Percentiles rank a stretch among this genome's conserved stretches.
Evolutionary conservation across 768 basidiomycete species (phyloP).

Genomic region (Porpolomopsis calyptriformis): DNA sequence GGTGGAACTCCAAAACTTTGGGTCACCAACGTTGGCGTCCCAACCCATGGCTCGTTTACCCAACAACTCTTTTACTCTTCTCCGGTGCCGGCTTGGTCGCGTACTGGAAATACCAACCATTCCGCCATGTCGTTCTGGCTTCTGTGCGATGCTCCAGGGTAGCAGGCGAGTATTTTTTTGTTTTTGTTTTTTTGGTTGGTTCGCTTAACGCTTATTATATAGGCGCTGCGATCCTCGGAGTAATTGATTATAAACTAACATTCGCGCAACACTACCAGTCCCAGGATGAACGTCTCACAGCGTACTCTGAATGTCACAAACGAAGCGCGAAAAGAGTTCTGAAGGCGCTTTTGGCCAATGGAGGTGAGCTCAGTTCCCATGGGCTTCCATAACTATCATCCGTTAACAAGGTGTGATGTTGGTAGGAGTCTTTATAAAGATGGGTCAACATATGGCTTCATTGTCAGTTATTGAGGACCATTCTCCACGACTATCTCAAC

Average conservation of each 20-base stretch:
- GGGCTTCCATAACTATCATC: background rate
- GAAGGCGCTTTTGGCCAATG: conserved; percentile 78
- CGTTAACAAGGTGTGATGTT: conserved; percentile 5
- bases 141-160: conserved; percentile 70
- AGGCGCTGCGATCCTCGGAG: conserved; percentile 55
- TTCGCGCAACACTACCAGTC: conserved; percentile 44
- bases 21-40: background rate
- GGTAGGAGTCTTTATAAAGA: conserved; percentile 72
- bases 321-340: conserved; percentile 74
- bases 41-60: conserved; percentile 28
- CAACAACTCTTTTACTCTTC: conserved; percentile 26
- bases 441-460: conserved; percentile 81
- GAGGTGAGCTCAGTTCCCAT: conserved; percentile 38
- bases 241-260: conserved; percentile 63
- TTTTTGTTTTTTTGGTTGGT: conserved; percentile 18
- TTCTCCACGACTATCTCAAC: background rate
- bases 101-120: conserved; percentile 62
- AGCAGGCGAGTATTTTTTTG: conserved; percentile 37
- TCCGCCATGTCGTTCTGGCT: conserved; percentile 68
- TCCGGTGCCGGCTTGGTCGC: conserved; percentile 32
- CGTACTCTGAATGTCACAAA: conserved; percentile 70
- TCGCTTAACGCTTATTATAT: conserved; percentile 1
- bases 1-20: background rate
- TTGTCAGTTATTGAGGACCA: conserved; percentile 24
- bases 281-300: conserved; percentile 38